Evolutionary conservation across 2,329 filamentous ascomycete species (phyloP).

Genomic region (Teratosphaeria gauchensis): DNA sequence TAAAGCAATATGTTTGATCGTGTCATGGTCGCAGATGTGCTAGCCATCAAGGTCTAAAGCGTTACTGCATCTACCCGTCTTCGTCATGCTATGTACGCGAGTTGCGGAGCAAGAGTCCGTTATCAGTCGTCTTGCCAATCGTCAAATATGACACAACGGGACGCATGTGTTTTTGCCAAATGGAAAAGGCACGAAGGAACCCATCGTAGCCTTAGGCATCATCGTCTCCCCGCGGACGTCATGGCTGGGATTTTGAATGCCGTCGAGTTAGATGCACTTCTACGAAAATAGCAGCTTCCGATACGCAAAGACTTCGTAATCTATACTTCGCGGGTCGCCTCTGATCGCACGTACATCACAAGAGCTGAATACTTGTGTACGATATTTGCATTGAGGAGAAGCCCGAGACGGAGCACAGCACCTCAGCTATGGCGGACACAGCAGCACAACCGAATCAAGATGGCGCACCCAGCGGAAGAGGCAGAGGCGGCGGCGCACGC

Average conservation of each 20-base stretch:
- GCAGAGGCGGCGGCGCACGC: not conserved
- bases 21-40: too few relatives aligned
- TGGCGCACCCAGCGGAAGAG: not conserved
- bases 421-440: not conserved
- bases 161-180: not conserved
- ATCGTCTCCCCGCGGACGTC: not conserved
- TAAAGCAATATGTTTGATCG: too few relatives aligned
- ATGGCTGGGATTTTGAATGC: not conserved
- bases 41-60: not conserved
- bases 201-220: not conserved
- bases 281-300: not conserved
- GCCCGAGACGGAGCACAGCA: not conserved
- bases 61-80: too few relatives aligned
- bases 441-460: not conserved
- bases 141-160: too few relatives aligned
- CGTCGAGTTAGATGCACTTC: too few relatives aligned
- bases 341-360: not conserved
- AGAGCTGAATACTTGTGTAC: not conserved
- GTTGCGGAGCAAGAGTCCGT: too few relatives aligned
- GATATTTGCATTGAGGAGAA: not conserved
- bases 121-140: too few relatives aligned
- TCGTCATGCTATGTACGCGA: too few relatives aligned
- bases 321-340: not conserved
- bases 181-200: not conserved
- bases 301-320: not conserved